phyloP scores from a whole-genome alignment of 1,284 basidiomycete species.

The Malassezia obtusa region DNA sequence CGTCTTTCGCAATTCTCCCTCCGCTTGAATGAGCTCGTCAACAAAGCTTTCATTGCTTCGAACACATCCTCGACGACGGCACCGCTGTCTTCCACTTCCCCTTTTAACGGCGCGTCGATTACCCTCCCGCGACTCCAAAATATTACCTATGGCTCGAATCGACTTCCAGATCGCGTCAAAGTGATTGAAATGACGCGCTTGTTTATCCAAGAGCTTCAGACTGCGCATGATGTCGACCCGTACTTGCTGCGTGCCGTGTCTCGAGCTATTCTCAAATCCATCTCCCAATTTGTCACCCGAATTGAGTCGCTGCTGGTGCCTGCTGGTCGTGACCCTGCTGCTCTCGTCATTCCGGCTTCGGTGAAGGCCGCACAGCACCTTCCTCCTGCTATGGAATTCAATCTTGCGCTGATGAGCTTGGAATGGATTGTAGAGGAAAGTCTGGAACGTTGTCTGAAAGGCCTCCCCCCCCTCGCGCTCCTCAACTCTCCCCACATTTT shows the following conservation, averaged over 20 bases:
- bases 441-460: slow-evolving; percentile 43
- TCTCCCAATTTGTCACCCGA: slow-evolving; percentile 42
- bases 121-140: slow-evolving; percentile 26
- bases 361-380: slow-evolving; percentile 29
- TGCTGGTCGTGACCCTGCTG: slow-evolving; percentile 25
- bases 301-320: slow-evolving; percentile 43
- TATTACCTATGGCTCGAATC: slow-evolving; percentile 35
- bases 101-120: slow-evolving; percentile 8
- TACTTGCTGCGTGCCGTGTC: slow-evolving; percentile 44
- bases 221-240: slow-evolving; percentile 33
- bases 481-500: slow-evolving; percentile 26
- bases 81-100: slow-evolving; percentile 3
- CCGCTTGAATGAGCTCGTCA: slow-evolving; percentile 41
- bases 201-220: slow-evolving; percentile 38
- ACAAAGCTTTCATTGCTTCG: slow-evolving; percentile 38
- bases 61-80: background rate
- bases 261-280: slow-evolving; percentile 39
- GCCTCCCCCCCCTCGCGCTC: slow-evolving; percentile 15
- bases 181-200: slow-evolving; percentile 38
- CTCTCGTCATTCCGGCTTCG: slow-evolving; percentile 29
- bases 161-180: slow-evolving; percentile 32
- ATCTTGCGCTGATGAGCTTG: slow-evolving; percentile 39
- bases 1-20: slow-evolving; percentile 42
- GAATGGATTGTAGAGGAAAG: slow-evolving; percentile 46
- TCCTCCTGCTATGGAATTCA: slow-evolving; percentile 42